A percentile compares a stretch with the other conserved stretches of the same genome.
These are phyloP conservation scores for Marvania coccoides DNA, from an alignment of 139 green algal species.

Conservation along the genomic window DNA sequence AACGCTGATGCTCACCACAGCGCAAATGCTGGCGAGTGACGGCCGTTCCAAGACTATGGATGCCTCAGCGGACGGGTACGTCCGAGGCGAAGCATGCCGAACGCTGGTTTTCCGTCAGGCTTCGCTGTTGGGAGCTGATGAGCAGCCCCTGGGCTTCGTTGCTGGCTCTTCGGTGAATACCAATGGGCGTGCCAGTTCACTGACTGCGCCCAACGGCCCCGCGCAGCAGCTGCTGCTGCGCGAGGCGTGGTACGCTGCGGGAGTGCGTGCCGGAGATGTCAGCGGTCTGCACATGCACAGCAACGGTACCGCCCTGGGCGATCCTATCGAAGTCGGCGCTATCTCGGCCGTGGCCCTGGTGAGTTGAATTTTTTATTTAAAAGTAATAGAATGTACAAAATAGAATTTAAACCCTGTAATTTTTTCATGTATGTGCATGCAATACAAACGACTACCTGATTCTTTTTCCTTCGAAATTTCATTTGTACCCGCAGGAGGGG, in stretches of 20 bases:
- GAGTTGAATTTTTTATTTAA: neutral
- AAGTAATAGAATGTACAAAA: neutral
- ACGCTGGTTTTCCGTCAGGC: slow-evolving; percentile 1
- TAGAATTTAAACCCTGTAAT: no score
- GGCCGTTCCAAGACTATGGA: slow-evolving; percentile 85
- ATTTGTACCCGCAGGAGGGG: slow-evolving; percentile 21
- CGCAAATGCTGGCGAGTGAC: slow-evolving; percentile 62
- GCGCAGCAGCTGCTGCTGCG: slow-evolving; percentile 49
- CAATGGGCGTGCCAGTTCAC: slow-evolving; percentile 74
- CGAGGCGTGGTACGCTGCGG: slow-evolving; percentile 4
- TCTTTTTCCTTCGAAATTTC: neutral
- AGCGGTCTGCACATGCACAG: slow-evolving; percentile 54
- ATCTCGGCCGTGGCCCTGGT: slow-evolving; percentile 40
- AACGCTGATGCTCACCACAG: slow-evolving; percentile 29
- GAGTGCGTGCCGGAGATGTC: slow-evolving; percentile 12
- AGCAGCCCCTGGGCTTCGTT: slow-evolving; percentile 30
- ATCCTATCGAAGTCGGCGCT: slow-evolving; percentile 63
- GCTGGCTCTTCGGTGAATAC: slow-evolving; percentile 74
- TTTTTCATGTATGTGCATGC: no score
- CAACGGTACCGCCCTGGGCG: slow-evolving; percentile 71
- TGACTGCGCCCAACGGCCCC: slow-evolving; percentile 84
- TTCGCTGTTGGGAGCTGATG: neutral
- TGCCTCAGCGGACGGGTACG: slow-evolving; percentile 74
- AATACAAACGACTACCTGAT: no score
- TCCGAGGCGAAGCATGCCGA: slow-evolving; percentile 55